These are phyloP conservation scores for Dichotomopilus funicola DNA, from an alignment of 2,329 filamentous ascomycete genomes.

Conservation along the genomic window DNA sequence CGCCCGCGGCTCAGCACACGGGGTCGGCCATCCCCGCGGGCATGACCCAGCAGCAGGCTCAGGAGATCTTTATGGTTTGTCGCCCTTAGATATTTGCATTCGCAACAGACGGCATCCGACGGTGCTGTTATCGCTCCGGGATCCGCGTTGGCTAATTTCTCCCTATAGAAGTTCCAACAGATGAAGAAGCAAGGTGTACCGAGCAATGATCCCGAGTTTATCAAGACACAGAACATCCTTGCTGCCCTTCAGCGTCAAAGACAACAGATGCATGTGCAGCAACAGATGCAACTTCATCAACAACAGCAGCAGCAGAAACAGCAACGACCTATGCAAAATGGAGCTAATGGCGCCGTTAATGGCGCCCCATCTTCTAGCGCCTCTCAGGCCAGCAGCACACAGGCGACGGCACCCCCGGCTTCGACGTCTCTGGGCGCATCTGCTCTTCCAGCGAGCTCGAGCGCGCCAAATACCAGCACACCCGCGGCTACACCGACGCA, in stretches of 20 bases:
- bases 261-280: conserved; percentile 42
- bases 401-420: conserved; percentile 31
- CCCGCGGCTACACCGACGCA: conserved; percentile 23
- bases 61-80: conserved; percentile 64
- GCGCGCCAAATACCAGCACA: conserved; percentile 26
- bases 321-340: conserved; percentile 46
- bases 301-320: conserved; percentile 38
- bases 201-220: conserved; percentile 76
- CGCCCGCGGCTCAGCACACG: conserved; percentile 61
- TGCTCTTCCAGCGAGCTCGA: conserved; percentile 33
- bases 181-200: conserved; percentile 83
- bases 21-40: conserved; percentile 57
- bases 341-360: conserved; percentile 49
- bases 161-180: conserved; percentile 69
- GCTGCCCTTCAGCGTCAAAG: conserved; percentile 62
- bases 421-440: conserved; percentile 33
- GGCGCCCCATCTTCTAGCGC: conserved; percentile 38
- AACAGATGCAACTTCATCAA: conserved; percentile 41
- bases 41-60: conserved; percentile 69
- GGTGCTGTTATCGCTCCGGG: no score
- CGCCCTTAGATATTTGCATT: not conserved
- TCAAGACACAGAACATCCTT: conserved; percentile 74
- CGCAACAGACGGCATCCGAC: no score
- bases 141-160: not conserved
- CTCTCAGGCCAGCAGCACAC: conserved; percentile 30